These are phyloP conservation scores for Boletus eberwhitei DNA, from an alignment of 768 basidiomycete species.

Conservation along the genomic window DNA sequence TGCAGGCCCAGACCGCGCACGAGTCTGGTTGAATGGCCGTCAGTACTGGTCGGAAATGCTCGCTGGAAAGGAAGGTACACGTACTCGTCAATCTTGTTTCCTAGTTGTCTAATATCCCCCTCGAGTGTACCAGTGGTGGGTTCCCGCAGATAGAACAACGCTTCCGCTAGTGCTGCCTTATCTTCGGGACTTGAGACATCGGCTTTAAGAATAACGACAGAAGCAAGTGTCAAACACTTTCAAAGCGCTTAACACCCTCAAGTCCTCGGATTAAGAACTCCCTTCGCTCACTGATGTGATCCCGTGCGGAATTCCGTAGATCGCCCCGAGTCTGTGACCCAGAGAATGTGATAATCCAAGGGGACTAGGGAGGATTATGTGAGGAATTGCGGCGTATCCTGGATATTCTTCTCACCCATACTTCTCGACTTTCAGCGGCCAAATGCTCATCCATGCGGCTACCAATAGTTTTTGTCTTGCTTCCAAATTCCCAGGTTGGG, in stretches of 20 bases:
- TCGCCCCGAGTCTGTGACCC: slow-evolving; percentile 70
- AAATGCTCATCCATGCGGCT: slow-evolving; percentile 79
- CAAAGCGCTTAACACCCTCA: neutral
- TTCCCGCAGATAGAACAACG: slow-evolving; percentile 56
- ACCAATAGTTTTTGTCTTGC: slow-evolving; percentile 66
- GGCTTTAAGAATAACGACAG: slow-evolving; percentile 59
- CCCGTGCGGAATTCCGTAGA: slow-evolving; percentile 75
- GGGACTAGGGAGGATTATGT: slow-evolving; percentile 36
- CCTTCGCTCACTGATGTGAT: slow-evolving; percentile 65
- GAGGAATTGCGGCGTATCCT: neutral
- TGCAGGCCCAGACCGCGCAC: slow-evolving; percentile 57
- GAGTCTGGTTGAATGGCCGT: slow-evolving; percentile 41
- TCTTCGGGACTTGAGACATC: slow-evolving; percentile 56
- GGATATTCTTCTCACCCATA: slow-evolving; percentile 41
- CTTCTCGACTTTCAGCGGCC: slow-evolving; percentile 58
- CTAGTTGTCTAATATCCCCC: slow-evolving; percentile 56
- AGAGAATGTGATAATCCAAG: slow-evolving; percentile 75
- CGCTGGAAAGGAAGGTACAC: slow-evolving; percentile 17
- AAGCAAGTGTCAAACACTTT: slow-evolving; percentile 70
- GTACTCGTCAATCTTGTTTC: slow-evolving; percentile 53
- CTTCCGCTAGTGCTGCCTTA: slow-evolving; percentile 55
- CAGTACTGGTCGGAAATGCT: slow-evolving; percentile 2
- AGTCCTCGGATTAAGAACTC: slow-evolving; percentile 2
- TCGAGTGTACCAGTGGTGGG: slow-evolving; percentile 62
- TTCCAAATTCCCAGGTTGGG: slow-evolving; percentile 52